These are phyloP conservation scores for Pyrenophora seminiperda DNA, from an alignment of 2,329 filamentous ascomycete genomes.

Conservation along the genomic window DNA sequence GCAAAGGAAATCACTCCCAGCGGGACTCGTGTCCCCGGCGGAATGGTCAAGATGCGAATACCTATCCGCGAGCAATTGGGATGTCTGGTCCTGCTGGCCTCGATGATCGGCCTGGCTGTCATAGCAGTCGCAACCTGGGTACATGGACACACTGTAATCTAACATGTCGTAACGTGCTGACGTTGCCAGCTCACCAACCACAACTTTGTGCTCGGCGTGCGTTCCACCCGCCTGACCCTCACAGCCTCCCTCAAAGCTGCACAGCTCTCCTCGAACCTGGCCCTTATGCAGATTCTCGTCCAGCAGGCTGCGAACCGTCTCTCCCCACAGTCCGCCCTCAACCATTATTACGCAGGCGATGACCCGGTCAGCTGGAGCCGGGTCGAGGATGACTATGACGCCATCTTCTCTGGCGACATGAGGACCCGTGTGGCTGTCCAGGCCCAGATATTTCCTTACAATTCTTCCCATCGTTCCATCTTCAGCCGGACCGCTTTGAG, in stretches of 20 bases:
- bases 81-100: conserved; percentile 74
- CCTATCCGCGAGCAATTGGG: conserved; percentile 87
- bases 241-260: conserved; percentile 87
- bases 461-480: conserved; percentile 59
- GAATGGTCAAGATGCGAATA: conserved; percentile 71
- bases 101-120: conserved; percentile 75
- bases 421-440: conserved; percentile 64
- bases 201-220: conserved; percentile 63
- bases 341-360: conserved; percentile 62
- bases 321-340: conserved; percentile 58
- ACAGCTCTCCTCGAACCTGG: conserved; percentile 77
- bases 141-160: background rate
- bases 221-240: conserved; percentile 68
- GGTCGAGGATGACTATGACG: conserved; percentile 69
- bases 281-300: conserved; percentile 77
- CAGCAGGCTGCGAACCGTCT: conserved; percentile 70
- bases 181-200: conserved; percentile 61
- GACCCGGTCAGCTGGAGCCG: conserved; percentile 63
- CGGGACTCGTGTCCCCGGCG: conserved; percentile 7
- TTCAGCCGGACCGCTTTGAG: conserved; percentile 54
- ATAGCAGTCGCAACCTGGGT: conserved; percentile 75
- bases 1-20: background rate
- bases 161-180: conserved; percentile 10
- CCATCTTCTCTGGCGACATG: conserved; percentile 68
- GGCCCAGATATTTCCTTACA: conserved; percentile 72